Percentiles rank a stretch among this genome's conserved stretches.
Conservation (phyloP, 495 filamentous ascomycete species). For the Aspergillus sparsus region DNA sequence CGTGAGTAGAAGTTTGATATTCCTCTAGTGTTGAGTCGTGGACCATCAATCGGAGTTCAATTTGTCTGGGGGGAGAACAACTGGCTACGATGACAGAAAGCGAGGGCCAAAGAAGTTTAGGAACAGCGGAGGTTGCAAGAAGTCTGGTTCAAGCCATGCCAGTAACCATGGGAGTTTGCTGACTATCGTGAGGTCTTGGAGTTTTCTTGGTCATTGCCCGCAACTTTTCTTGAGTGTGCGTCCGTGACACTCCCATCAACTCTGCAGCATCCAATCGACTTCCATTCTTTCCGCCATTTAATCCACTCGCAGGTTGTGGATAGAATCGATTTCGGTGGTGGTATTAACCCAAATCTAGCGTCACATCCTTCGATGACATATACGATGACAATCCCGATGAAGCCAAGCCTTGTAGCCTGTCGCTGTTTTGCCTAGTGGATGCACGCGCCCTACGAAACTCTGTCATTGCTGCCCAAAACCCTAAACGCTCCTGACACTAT, state of each 20-base stretch:
- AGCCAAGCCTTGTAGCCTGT: slow-evolving; percentile 21
- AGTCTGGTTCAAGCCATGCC: slow-evolving; percentile 1
- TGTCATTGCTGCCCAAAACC: slow-evolving; percentile 45
- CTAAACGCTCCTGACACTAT: slow-evolving; percentile 18
- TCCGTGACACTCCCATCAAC: slow-evolving; percentile 7
- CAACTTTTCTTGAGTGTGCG: background rate
- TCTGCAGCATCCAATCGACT: slow-evolving; percentile 11
- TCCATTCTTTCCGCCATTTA: slow-evolving; percentile 12
- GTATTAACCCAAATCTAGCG: slow-evolving; percentile 10
- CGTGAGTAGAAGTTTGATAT: slow-evolving; percentile 5
- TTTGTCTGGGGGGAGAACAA: background rate
- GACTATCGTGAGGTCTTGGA: slow-evolving; percentile 6
- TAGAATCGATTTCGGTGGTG: slow-evolving; percentile 9
- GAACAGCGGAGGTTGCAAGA: slow-evolving; percentile 4
- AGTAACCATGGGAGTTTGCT: slow-evolving; percentile 2
- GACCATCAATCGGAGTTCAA: slow-evolving; percentile 7
- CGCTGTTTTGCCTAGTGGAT: slow-evolving; percentile 24
- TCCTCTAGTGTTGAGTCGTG: slow-evolving; percentile 11
- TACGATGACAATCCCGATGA: slow-evolving; percentile 15
- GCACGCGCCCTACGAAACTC: slow-evolving; percentile 31
- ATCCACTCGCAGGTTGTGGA: slow-evolving; percentile 18
- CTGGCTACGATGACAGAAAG: slow-evolving; percentile 3
- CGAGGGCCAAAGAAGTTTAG: background rate
- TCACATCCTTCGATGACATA: slow-evolving; percentile 17
- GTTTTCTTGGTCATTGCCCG: background rate